Base-by-base conservation (phyloP, 2,329 filamentous ascomycete species). In the Neonectria faginata region DNA sequence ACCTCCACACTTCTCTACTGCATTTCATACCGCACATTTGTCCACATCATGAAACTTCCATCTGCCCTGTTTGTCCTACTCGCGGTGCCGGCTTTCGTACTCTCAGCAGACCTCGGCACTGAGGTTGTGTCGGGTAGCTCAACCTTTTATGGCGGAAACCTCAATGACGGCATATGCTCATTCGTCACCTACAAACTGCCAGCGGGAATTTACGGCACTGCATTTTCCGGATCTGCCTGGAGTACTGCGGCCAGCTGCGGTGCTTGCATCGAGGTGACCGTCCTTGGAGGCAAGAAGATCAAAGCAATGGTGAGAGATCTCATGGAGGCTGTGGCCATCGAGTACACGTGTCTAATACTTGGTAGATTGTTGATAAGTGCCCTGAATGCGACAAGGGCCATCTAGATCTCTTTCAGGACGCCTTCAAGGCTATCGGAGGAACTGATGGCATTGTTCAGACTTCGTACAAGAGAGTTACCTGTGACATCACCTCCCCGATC, bases 181-280 rank as follows among this genome's bases (percentile, higher is more conserved):
- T 91, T 91, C 81, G 80, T 81, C 6, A 85, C 83, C 55, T 91
- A 90, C 79, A 88, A 83, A 2, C 79, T 91, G 27, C 88, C 89
- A 7, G 79, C 83, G 10, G 80, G 81, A 11, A 77, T 91, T 59
- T 87, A 81, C 70, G 89, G 90, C 58, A 89, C 88, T 10, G 89
- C 90, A 2, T 82, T 89, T 53, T 87, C 88, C 1, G 83, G 83
- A 44, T 78, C 81, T 2, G 85, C 83, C 69, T 92, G 89, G 89
- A 76, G 82, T 55, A 77, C 75, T 57, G 82, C 84, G 2, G 82
- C 79, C 45, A 80, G 86, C 67, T 92, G 90, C 71, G 89, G 90
- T 67, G 79, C 82, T 22, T 92, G 90, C 67, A 78, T 92, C 11
- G 76, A 82, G 55, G 87, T 92, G 33, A 88, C 82, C 2, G 86